Conservation (phyloP, 164 flowering plant species). For the Buxus sempervirens region DNA sequence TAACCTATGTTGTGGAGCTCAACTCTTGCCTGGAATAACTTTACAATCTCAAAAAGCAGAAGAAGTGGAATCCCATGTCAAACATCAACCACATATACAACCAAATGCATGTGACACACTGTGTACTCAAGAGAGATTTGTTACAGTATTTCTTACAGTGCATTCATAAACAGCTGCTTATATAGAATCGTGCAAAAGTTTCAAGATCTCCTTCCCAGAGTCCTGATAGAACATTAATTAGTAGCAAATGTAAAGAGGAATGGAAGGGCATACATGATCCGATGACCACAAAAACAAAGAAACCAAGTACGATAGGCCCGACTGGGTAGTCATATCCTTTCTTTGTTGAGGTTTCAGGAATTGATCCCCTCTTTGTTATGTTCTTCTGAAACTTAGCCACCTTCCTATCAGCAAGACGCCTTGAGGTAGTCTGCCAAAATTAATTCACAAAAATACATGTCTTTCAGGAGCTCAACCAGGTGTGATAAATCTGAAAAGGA, state of each 20-base stretch:
- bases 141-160: not conserved
- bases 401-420: conserved; percentile 46
- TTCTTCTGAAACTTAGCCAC: conserved; percentile 48
- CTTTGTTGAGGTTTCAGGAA: conserved; percentile 23
- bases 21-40: no score
- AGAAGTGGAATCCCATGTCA: no score
- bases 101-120: not conserved
- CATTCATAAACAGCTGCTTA: not conserved
- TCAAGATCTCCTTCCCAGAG: not conserved
- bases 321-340: conserved; percentile 36
- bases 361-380: conserved; percentile 36
- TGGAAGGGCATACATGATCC: conserved; percentile 38
- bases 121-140: no score
- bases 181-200: not conserved
- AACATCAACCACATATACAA: not conserved
- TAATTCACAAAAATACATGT: not conserved
- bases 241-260: not conserved
- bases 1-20: no score
- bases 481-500: no score
- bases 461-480: not conserved
- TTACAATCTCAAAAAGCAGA: no score
- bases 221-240: not conserved
- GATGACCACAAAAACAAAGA: conserved; percentile 44
- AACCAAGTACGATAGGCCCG: conserved; percentile 34
- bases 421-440: conserved; percentile 42